Conservation (phyloP, 306 rosid genomes). For the Begonia peltatifolia region DNA sequence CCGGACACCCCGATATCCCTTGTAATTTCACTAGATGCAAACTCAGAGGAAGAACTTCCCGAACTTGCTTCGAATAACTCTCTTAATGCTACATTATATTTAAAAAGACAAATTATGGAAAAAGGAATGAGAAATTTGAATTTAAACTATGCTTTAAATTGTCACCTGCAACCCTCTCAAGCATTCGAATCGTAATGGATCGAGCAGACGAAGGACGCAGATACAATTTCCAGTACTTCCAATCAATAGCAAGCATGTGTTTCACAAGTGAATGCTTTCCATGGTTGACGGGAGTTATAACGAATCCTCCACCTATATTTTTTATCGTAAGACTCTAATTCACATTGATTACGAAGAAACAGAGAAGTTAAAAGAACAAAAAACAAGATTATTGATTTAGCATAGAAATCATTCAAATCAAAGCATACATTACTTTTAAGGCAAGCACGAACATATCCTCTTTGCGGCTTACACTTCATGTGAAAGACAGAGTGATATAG, state of each 20-base stretch:
- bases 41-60: slow-evolving; percentile 21
- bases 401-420: not conserved
- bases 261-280: slow-evolving; percentile 65
- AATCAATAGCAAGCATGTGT: slow-evolving; percentile 88
- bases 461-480: slow-evolving; percentile 48
- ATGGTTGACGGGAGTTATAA: slow-evolving; percentile 56
- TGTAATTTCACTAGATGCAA: slow-evolving; percentile 28
- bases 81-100: slow-evolving; percentile 44
- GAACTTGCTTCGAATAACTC: slow-evolving; percentile 46
- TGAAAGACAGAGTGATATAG: slow-evolving; percentile 70
- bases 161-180: slow-evolving; percentile 67
- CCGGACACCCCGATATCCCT: slow-evolving; percentile 24
- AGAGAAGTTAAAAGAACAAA: too few relatives aligned
- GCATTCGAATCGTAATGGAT: slow-evolving; percentile 61
- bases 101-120: not conserved
- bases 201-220: slow-evolving; percentile 50
- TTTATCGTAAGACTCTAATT: too few relatives aligned
- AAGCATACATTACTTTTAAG: slow-evolving; percentile 85
- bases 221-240: slow-evolving; percentile 77
- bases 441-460: slow-evolving; percentile 73
- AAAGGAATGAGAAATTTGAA: not conserved
- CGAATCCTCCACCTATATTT: slow-evolving; percentile 74
- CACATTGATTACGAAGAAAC: too few relatives aligned
- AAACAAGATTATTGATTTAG: too few relatives aligned
- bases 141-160: slow-evolving; percentile 8